Evolutionary conservation across 306 rosid species (phyloP).

Genomic region (Pyrus pyrifolia): DNA sequence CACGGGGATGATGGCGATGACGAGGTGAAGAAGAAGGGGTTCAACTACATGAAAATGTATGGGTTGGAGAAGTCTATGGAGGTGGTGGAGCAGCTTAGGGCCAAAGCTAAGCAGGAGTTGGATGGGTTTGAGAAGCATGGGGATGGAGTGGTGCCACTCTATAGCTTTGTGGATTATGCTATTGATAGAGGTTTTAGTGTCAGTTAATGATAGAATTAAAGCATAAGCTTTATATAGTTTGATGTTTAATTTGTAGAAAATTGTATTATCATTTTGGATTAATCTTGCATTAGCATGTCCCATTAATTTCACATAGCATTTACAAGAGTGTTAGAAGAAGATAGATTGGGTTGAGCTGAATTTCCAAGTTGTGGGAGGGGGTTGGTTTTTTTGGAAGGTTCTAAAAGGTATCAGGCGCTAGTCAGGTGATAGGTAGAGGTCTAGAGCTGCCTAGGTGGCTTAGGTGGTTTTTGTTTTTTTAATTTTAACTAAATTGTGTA

Average conservation of each 20-base stretch:
- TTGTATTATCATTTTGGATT: not conserved
- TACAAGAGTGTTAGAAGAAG: not conserved
- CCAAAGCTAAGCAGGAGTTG: slow-evolving; percentile 65
- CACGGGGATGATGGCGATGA: not conserved
- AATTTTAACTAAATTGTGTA: no score
- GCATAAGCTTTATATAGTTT: slow-evolving; percentile 1
- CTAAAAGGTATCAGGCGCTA: no score
- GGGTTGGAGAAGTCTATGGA: slow-evolving; percentile 77
- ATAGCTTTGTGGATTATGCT: slow-evolving; percentile 88
- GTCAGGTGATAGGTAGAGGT: no score
- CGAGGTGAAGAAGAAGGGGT: slow-evolving; percentile 34
- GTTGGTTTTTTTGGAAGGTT: not conserved
- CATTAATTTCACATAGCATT: not conserved
- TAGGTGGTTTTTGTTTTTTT: no score
- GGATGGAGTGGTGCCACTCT: slow-evolving; percentile 62
- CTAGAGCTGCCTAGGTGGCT: no score
- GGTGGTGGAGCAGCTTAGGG: slow-evolving; percentile 68
- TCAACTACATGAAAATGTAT: slow-evolving; percentile 60
- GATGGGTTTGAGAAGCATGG: slow-evolving; percentile 80
- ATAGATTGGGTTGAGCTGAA: no score
- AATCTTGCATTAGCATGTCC: not conserved
- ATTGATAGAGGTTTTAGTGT: slow-evolving; percentile 38
- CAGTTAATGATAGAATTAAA: slow-evolving; percentile 17
- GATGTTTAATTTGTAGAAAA: not conserved
- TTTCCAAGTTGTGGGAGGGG: not conserved